Conservation (phyloP, 83 land plant species). For the Picea mariana region DNA sequence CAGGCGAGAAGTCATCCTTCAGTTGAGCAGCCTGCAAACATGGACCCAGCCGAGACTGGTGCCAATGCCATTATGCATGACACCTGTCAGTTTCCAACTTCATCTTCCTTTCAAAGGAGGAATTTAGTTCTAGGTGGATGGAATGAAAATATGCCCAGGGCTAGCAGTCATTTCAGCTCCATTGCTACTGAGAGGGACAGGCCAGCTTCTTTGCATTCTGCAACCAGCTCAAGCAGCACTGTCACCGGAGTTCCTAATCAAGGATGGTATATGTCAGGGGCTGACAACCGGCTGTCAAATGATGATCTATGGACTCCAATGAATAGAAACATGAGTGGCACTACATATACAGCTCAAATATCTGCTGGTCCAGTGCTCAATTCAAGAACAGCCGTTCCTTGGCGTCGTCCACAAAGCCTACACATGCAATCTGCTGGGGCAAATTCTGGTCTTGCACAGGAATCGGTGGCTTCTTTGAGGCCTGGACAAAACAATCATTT, state of each 20-base stretch:
- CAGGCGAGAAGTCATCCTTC: neutral
- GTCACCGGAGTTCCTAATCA: slow-evolving; percentile 5
- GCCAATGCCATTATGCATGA: neutral
- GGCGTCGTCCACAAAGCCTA: neutral
- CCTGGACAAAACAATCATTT: neutral
- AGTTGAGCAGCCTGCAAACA: slow-evolving; percentile 8
- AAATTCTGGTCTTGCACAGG: neutral
- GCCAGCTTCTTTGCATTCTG: neutral
- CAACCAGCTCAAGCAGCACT: slow-evolving; percentile 1
- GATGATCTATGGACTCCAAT: neutral
- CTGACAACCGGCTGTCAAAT: neutral
- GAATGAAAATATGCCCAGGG: slow-evolving; percentile 7
- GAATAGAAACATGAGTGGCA: neutral
- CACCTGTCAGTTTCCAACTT: neutral
- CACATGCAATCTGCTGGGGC: neutral
- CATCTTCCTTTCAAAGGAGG: neutral
- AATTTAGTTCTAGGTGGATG: neutral
- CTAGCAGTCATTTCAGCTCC: slow-evolving; percentile 4
- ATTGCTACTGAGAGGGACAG: neutral
- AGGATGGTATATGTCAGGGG: neutral
- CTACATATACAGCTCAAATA: slow-evolving; percentile 2
- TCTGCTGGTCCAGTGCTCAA: neutral
- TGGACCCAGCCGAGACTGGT: neutral
- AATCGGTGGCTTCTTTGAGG: neutral
- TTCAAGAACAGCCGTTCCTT: neutral